Conservation (phyloP, 225 moss, liverwort and hornwort species). For the Rhytidiadelphus loreus region DNA sequence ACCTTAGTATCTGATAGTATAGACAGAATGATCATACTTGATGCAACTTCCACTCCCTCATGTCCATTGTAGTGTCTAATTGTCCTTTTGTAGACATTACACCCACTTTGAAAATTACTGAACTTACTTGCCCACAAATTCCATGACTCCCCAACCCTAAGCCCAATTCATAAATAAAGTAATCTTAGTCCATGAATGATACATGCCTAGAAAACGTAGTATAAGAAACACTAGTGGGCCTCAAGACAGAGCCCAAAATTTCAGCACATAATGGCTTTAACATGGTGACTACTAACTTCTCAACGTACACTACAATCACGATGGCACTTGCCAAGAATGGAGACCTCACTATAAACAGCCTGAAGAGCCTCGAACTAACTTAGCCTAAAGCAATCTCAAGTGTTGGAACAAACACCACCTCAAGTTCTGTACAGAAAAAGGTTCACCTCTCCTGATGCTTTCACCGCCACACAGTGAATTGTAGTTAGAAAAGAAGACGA, state of each 20-base stretch:
- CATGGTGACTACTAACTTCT: not conserved
- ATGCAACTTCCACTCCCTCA: not conserved
- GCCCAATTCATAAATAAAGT: not conserved
- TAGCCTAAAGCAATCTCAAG: not conserved
- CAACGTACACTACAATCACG: constrained; percentile 18
- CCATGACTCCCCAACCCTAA: no score
- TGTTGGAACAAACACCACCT: not conserved
- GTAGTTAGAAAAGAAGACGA: not conserved
- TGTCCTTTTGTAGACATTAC: not conserved
- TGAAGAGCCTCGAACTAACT: not conserved
- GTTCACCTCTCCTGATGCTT: not conserved
- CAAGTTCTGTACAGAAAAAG: not conserved
- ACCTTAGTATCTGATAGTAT: not conserved
- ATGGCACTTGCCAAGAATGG: constrained; percentile 4
- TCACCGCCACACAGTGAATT: no score
- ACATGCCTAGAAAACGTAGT: not conserved
- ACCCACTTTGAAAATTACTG: not conserved
- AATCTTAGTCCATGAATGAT: not conserved
- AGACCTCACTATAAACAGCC: not conserved
- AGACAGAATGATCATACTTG: no score
- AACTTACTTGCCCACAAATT: no score
- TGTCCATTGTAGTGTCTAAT: not conserved
- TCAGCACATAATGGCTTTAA: not conserved
- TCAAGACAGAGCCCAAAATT: not conserved
- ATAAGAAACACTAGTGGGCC: not conserved